phyloP scores from a whole-genome alignment of 768 basidiomycete genomes.

The Chalciporus pseudorubinellus region DNA sequence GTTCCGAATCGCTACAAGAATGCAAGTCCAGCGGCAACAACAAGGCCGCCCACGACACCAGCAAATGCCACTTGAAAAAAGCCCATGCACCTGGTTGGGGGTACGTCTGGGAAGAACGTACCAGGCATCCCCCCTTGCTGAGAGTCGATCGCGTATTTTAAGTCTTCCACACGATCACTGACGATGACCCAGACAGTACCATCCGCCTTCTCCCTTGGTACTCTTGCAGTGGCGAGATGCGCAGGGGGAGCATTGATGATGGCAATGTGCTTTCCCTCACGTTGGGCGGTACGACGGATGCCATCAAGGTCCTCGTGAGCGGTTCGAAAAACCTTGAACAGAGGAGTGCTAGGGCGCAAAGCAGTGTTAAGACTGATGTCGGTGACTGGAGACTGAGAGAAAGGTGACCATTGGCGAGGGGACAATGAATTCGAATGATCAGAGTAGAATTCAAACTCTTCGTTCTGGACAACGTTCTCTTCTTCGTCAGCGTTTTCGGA shows the following conservation, averaged over 20 bases:
- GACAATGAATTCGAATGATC: constrained; percentile 19
- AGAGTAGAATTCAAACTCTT: constrained; percentile 13
- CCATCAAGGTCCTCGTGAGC: constrained; percentile 27
- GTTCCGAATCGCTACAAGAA: constrained; percentile 31
- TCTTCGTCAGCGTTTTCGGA: constrained; percentile 7
- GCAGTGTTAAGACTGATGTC: constrained; percentile 26
- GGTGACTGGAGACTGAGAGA: constrained; percentile 24
- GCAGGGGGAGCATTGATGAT: constrained; percentile 25
- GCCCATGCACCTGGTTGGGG: constrained; percentile 15
- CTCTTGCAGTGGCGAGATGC: constrained; percentile 21
- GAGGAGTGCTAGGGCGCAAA: constrained; percentile 30
- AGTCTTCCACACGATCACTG: constrained; percentile 32
- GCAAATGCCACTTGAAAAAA: constrained; percentile 35
- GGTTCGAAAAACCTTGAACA: constrained; percentile 35
- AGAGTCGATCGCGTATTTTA: constrained; percentile 32
- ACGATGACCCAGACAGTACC: constrained; percentile 32
- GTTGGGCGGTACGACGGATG: constrained; percentile 26
- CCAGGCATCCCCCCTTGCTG: constrained; percentile 34
- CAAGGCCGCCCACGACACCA: constrained; percentile 32
- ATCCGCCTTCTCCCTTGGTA: constrained; percentile 15
- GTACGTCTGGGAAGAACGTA: constrained; percentile 22
- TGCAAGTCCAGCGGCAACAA: constrained; percentile 29
- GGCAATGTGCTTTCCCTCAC: constrained; percentile 32
- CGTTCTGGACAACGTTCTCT: constrained; percentile 4
- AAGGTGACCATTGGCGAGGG: constrained; percentile 26